These are phyloP conservation scores for Afroboletus lepidellus DNA, from an alignment of 1,284 basidiomycete species.

Conservation along the genomic window DNA sequence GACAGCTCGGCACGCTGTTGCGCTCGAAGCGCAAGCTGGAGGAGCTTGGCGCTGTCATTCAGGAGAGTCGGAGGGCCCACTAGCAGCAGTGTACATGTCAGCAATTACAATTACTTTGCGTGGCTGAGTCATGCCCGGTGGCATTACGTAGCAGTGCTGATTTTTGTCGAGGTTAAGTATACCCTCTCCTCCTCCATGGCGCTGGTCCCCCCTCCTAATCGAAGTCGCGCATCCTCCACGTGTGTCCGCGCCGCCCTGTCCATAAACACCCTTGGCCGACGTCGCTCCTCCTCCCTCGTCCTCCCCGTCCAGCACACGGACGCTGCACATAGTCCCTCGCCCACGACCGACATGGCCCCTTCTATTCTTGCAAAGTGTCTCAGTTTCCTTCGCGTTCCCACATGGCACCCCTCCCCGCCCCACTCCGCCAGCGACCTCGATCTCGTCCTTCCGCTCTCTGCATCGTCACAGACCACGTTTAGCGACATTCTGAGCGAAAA, in stretches of 20 bases:
- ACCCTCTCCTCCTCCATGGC: constrained; percentile 25
- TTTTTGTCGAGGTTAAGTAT: constrained; percentile 29
- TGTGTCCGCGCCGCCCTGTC: constrained; percentile 55
- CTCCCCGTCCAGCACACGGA: constrained; percentile 25
- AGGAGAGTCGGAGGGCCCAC: constrained; percentile 83
- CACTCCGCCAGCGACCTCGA: constrained; percentile 49
- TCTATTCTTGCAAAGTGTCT: constrained; percentile 50
- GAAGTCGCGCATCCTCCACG: constrained; percentile 61
- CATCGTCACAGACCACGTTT: constrained; percentile 53
- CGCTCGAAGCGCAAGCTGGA: constrained; percentile 98
- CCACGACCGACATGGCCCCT: constrained; percentile 43
- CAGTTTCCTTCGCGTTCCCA: constrained; percentile 48
- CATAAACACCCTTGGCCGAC: constrained; percentile 52
- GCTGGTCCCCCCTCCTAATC: constrained; percentile 35
- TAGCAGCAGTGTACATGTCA: constrained; percentile 28
- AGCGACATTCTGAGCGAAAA: constrained; percentile 46
- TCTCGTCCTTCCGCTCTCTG: constrained; percentile 68
- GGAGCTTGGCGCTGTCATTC: constrained; percentile 88
- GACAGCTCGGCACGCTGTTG: constrained; percentile 88
- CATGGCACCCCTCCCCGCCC: constrained; percentile 42
- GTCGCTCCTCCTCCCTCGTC: constrained; percentile 43
- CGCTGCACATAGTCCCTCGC: constrained; percentile 7
- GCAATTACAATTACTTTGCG: too few species aligned
- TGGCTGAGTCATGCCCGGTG: constrained; percentile 17
- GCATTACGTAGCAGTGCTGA: constrained; percentile 27